Evolutionary conservation across 164 flowering plant genomes (phyloP).

Genomic region (Annona squamosa): DNA sequence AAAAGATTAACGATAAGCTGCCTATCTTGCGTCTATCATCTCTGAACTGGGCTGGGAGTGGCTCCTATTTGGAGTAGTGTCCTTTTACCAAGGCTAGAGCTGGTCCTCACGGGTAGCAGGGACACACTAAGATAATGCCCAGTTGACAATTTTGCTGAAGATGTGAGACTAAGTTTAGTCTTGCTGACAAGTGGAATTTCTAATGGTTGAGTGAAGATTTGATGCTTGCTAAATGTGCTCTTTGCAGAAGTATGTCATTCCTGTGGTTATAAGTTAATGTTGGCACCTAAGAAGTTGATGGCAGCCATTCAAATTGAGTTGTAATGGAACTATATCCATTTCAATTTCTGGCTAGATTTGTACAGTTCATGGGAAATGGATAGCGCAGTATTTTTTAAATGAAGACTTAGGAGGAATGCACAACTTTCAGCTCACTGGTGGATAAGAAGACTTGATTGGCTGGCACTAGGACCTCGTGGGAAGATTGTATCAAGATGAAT

Average conservation of each 20-base stretch:
- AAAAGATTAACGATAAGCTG: background rate
- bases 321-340: background rate
- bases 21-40: background rate
- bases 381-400: too few relatives aligned
- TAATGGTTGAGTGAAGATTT: background rate
- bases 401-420: background rate
- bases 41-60: background rate
- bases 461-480: background rate
- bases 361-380: background rate
- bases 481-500: background rate
- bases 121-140: background rate
- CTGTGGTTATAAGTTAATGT: constrained; percentile 5
- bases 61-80: background rate
- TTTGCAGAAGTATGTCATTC: background rate
- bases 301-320: background rate
- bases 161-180: background rate
- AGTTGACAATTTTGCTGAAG: background rate
- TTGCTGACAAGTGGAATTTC: background rate
- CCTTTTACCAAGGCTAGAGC: background rate
- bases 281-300: background rate
- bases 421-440: background rate
- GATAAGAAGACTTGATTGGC: background rate
- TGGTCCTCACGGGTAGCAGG: background rate
- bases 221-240: background rate
- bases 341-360: background rate